Evolutionary conservation across 1,139 yeast species (phyloP).

Genomic region (Blastobotrys raffinosifermentans): DNA sequence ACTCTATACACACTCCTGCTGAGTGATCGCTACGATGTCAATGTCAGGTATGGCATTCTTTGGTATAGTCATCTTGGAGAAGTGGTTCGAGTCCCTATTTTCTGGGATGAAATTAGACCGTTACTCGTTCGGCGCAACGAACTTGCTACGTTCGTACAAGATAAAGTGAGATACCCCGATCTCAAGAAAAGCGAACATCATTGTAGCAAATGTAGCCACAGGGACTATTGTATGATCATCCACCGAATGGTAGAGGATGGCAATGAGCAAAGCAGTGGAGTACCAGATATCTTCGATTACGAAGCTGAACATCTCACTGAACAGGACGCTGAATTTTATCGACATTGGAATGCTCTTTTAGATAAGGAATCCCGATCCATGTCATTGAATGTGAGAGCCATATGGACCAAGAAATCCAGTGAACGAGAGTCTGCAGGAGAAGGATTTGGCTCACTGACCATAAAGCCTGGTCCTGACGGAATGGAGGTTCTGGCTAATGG

Average conservation of each 20-base stretch:
- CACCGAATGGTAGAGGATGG: conserved; percentile 60
- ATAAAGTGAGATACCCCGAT: conserved; percentile 47
- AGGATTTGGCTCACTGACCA: conserved; percentile 38
- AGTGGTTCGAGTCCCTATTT: conserved; percentile 40
- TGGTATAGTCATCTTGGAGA: conserved; percentile 65
- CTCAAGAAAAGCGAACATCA: conserved; percentile 44
- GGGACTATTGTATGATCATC: conserved; percentile 61
- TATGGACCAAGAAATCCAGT: conserved; percentile 61
- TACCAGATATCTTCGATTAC: conserved; percentile 39
- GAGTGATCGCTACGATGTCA: conserved; percentile 70
- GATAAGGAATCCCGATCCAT: conserved; percentile 66
- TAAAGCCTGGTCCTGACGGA: conserved; percentile 13
- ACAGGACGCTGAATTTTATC: conserved; percentile 48
- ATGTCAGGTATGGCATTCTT: conserved; percentile 58
- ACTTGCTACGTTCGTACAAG: conserved; percentile 49
- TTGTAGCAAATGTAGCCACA: conserved; percentile 65
- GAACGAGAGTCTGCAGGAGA: conserved; percentile 61
- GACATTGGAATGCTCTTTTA: conserved; percentile 69
- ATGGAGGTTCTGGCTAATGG: conserved; percentile 5
- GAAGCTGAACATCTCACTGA: conserved; percentile 49
- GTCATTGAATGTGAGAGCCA: conserved; percentile 49
- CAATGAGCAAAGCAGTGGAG: conserved; percentile 35
- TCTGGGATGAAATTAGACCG: conserved; percentile 50
- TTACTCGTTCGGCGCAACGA: conserved; percentile 67
- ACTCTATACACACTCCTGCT: conserved; percentile 75